Evolutionary conservation across 306 rosid genomes (phyloP), one percentile per base, ranked within the genome.

Genomic region (Citrullus colocynthis): DNA sequence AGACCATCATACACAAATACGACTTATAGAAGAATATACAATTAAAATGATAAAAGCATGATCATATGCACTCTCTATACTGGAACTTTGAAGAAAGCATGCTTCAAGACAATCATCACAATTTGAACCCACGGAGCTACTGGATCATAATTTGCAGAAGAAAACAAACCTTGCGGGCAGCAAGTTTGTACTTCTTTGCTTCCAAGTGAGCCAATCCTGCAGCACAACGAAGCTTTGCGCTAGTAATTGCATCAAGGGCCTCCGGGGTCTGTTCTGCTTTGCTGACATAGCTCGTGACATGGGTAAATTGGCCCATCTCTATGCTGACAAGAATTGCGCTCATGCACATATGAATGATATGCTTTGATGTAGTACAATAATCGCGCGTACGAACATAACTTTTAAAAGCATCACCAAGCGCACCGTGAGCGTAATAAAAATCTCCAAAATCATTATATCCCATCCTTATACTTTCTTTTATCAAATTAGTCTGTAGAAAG

Each of bases 401-500:
- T 80, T 96, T 96, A 78, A 96, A 96, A 34, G 99, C 98, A 45
- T 96, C 99, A 65, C 90, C 96, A 66, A 96, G 83, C 36, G 88
- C 89, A 83, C 99, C 99, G 36, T 91, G 98, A 78, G 97, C 83
- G 86, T 91, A 96, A 82, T 85, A 88, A 80, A 92, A 96, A 83
- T 96, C 99, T 78, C 98, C 99, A 86, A 96, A 93, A 83, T 96
- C 99, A 83, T 96, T 96, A 88, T 86, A 96, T 57, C 99, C 99
- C 99, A 96, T 96, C 85, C 99, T 83, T 82, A 96, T 93, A 85
- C 98, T 96, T 91, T 96, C 99, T 83, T 93, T 96, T 74, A 96
- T 96, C 86, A 96, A 89, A 86, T 96, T 96, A 65, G 99, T 96
- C 99, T 96, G 93, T 83, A 79, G 13, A 85, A 72, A 54, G 14